Evolutionary conservation across 148 eudicot genomes (phyloP).

Genomic region (Polygonum aviculare): DNA sequence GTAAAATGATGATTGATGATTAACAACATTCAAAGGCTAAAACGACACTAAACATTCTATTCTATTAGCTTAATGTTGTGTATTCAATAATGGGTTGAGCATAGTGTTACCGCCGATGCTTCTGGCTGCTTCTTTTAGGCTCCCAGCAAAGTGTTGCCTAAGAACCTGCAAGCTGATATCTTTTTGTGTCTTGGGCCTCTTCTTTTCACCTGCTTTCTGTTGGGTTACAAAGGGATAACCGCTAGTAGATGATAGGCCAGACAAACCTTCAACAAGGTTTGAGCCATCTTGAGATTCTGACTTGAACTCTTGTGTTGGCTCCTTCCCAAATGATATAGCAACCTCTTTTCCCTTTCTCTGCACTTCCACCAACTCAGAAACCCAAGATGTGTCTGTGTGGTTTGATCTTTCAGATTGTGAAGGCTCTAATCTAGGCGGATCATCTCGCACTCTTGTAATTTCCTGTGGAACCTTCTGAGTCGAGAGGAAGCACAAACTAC

Average conservation of each 20-base stretch:
- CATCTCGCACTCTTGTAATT: conserved; percentile 11
- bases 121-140: conserved; percentile 92
- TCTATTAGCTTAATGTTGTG: neutral
- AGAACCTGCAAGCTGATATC: conserved; percentile 66
- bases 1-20: too few species aligned
- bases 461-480: conserved; percentile 31
- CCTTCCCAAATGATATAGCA: conserved; percentile 35
- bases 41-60: neutral
- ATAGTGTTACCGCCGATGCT: conserved; percentile 65
- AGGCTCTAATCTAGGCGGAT: conserved; percentile 8
- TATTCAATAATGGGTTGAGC: neutral
- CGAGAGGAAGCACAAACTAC: conserved; percentile 37
- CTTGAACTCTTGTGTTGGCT: conserved; percentile 36
- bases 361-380: conserved; percentile 34
- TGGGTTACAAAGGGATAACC: conserved; percentile 19
- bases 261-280: conserved; percentile 19
- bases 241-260: conserved; percentile 25
- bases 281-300: conserved; percentile 20
- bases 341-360: conserved; percentile 45
- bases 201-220: conserved; percentile 37
- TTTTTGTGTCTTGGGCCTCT: conserved; percentile 58
- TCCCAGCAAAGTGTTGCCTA: conserved; percentile 79
- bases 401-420: conserved; percentile 15
- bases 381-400: conserved; percentile 34
- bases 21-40: too few species aligned